These are phyloP conservation scores for Malus hybrid DNA, from an alignment of 331 rosid species.

Conservation along the genomic window DNA sequence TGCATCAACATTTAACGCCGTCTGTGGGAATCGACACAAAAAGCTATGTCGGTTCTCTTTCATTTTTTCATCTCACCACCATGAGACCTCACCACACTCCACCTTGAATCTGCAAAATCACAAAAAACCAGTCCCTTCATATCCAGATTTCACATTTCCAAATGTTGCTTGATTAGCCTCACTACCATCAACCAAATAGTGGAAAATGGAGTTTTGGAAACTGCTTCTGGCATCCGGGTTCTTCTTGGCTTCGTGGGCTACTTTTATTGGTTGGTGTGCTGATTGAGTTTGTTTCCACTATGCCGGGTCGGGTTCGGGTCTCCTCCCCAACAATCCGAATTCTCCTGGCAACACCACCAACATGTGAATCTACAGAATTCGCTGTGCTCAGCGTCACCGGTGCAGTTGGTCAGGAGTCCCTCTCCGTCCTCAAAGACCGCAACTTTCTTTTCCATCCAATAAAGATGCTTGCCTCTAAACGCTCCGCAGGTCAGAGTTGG, in stretches of 20 bases:
- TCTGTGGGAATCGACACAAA: too few relatives aligned
- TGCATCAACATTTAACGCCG: too few relatives aligned
- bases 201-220: conserved; percentile 30
- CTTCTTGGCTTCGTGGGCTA: conserved; percentile 23
- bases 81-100: too few relatives aligned
- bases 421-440: conserved; percentile 84
- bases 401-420: conserved; percentile 94
- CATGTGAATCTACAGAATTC: too few relatives aligned
- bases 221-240: not conserved
- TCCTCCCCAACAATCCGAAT: too few relatives aligned
- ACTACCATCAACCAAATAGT: not conserved
- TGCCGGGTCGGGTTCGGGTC: too few relatives aligned
- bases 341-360: too few relatives aligned
- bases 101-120: too few relatives aligned
- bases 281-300: not conserved
- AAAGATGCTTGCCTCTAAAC: conserved; percentile 91
- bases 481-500: conserved; percentile 64
- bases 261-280: too few relatives aligned
- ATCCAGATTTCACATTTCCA: not conserved
- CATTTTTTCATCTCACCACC: too few relatives aligned
- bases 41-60: too few relatives aligned
- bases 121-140: not conserved
- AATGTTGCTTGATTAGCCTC: not conserved
- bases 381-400: conserved; percentile 94
- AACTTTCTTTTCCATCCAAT: conserved; percentile 86